These are phyloP conservation scores for Gonium pectorale DNA, from an alignment of 139 green algal genomes.

Conservation along the genomic window DNA sequence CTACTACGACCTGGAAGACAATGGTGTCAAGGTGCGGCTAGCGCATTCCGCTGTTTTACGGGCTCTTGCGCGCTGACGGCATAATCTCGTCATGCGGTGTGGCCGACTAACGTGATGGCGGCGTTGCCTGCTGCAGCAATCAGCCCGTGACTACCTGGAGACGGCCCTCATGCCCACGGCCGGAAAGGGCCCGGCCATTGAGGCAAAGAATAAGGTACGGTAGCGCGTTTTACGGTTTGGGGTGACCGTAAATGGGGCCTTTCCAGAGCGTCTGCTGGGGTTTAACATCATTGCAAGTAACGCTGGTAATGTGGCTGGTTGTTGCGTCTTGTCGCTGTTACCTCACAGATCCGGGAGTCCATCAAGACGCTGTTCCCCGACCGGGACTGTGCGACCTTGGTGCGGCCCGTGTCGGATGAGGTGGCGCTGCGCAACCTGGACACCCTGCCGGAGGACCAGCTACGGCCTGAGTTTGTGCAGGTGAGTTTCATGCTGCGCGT, in stretches of 20 bases:
- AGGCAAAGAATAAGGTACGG: conserved; percentile 83
- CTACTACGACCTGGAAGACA: conserved; percentile 93
- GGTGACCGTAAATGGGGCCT: no score
- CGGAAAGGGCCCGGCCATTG: conserved; percentile 61
- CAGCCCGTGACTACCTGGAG: conserved; percentile 93
- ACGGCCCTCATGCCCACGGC: conserved; percentile 77
- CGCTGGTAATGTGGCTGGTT: no score
- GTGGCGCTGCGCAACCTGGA: conserved; percentile 83
- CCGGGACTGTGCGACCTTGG: conserved; percentile 92
- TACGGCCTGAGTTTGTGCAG: conserved; percentile 91
- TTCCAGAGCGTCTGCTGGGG: no score
- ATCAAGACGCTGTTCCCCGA: conserved; percentile 87
- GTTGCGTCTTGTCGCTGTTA: background rate
- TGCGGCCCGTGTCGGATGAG: conserved; percentile 92
- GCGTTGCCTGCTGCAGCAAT: conserved; percentile 33
- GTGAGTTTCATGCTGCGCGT: no score
- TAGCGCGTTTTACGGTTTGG: background rate
- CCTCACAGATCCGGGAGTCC: conserved; percentile 84
- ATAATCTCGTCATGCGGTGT: no score
- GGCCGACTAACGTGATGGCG: no score
- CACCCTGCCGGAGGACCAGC: conserved; percentile 58
- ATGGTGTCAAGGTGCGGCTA: conserved; percentile 73
- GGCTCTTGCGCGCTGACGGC: no score
- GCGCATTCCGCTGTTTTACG: no score
- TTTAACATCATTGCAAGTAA: no score